phyloP scores from a whole-genome alignment of 1,284 basidiomycete species.

The Coniophora puteana region DNA sequence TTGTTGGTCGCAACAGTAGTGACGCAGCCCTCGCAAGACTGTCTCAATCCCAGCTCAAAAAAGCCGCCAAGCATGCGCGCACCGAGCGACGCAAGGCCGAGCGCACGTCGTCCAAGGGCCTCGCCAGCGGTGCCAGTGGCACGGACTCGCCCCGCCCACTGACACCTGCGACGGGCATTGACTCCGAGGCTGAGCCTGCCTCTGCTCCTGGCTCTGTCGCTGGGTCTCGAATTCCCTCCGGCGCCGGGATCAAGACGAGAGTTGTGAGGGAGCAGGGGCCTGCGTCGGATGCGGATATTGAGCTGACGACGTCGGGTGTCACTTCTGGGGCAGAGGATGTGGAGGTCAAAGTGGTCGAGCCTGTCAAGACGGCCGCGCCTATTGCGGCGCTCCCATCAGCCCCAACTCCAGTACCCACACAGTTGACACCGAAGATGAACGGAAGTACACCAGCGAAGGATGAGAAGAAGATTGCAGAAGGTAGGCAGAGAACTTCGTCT shows the following conservation, averaged over 20 bases:
- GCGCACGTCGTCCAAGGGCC: slow-evolving; percentile 24
- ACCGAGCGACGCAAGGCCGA: slow-evolving; percentile 45
- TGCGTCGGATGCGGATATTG: too few relatives aligned
- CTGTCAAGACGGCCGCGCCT: neutral
- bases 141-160: slow-evolving; percentile 9
- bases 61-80: slow-evolving; percentile 62
- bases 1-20: slow-evolving; percentile 22
- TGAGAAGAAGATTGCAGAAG: slow-evolving; percentile 8
- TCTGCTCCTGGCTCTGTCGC: too few relatives aligned
- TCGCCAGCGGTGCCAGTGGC: slow-evolving; percentile 22
- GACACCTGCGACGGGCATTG: slow-evolving; percentile 14
- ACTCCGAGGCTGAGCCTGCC: slow-evolving; percentile 18
- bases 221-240: too few relatives aligned
- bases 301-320: too few relatives aligned
- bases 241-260: too few relatives aligned
- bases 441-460: too few relatives aligned
- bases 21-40: slow-evolving; percentile 41
- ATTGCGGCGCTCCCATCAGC: slow-evolving; percentile 13
- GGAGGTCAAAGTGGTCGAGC: too few relatives aligned
- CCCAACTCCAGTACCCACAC: slow-evolving; percentile 7
- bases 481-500: slow-evolving; percentile 15
- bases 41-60: slow-evolving; percentile 74
- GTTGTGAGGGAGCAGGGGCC: too few relatives aligned
- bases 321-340: too few relatives aligned
- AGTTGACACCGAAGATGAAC: neutral